Base-by-base conservation (phyloP, 495 filamentous ascomycete species). In the Penicillium argentinense region DNA sequence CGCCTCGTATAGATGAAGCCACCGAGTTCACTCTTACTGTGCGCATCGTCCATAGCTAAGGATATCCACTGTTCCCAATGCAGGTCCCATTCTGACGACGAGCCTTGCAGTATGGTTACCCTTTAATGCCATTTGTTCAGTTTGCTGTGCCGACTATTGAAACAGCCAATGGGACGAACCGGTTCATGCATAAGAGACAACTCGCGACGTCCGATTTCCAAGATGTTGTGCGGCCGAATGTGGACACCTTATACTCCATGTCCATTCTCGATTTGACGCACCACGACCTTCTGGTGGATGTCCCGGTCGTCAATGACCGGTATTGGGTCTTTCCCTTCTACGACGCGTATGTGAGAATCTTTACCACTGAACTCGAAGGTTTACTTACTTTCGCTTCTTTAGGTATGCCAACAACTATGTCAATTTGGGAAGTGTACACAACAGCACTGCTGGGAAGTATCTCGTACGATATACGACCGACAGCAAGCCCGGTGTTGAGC, bases 301-400 rank as follows among this genome's bases (percentile, higher is more conserved):
- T 42, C 23, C 46, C 46, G 9, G 28, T 23, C 8, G 21, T 49
- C 26, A 18, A 42, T 14, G 27, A 42, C 22, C 37, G 46, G 27
- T 49, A 36, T 27, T 49, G 24, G 13, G 29, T 49, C 12, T 41
- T 36, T 36, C 37, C 46, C 12, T 32, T 49, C 23, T 42, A 49
- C 38, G 46, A 49, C 36, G 17, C 19, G 38, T 49, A 19, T 32
- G 34, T 22, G 13, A 30, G n/a, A n/a, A 14, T 28, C 13, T 28
- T 36, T 11, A 24, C 17, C 12, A 9, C 41, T 19, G 25, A 11
- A 11, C 25, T 26, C 11, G 25, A 26, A 26, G 25, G 24, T n/a
- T n/a, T 21, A 22, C 23, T 45, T 11, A 45, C 21, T 38, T 2
- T 17, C n/a, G 8, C 37, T 3, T 5, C 9, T 9, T 16, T 9